These are phyloP conservation scores for Diaporthe citri DNA, from an alignment of 2,329 filamentous ascomycete genomes.

Conservation along the genomic window DNA sequence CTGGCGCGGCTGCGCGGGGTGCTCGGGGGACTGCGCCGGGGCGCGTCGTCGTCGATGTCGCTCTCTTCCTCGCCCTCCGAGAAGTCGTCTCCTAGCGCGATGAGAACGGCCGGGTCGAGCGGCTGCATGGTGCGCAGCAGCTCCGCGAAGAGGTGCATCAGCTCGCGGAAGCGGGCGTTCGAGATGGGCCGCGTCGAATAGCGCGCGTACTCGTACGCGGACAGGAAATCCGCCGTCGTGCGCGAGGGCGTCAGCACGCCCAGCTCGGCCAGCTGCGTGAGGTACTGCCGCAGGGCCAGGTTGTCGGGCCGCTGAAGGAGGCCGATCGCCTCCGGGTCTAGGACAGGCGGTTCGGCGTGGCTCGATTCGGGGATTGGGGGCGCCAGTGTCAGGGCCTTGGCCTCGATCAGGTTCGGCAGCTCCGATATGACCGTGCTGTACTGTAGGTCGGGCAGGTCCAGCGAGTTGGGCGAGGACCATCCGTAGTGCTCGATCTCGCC, in stretches of 20 bases:
- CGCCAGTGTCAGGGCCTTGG: conserved; percentile 89
- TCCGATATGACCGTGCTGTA: conserved; percentile 86
- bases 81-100: conserved; percentile 43
- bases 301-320: conserved; percentile 77
- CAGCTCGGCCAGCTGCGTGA: conserved; percentile 76
- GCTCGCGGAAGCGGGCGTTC: conserved; percentile 77
- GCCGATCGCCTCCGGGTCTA: conserved; percentile 77
- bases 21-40: conserved; percentile 55
- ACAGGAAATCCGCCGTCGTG: conserved; percentile 73
- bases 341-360: conserved; percentile 53
- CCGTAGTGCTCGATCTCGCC: conserved; percentile 87
- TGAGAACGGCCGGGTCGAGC: conserved; percentile 67
- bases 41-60: conserved; percentile 61
- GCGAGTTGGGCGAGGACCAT: conserved; percentile 85
- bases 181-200: conserved; percentile 80
- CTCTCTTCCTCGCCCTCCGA: conserved; percentile 51
- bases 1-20: conserved; percentile 49
- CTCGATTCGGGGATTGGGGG: conserved; percentile 63
- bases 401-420: conserved; percentile 90
- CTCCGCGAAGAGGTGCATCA: conserved; percentile 89
- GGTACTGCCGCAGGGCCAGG: conserved; percentile 84
- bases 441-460: conserved; percentile 83
- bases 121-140: conserved; percentile 81
- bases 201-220: conserved; percentile 84
- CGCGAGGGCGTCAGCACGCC: conserved; percentile 67